Percentiles rank a stretch among this genome's conserved stretches.
phyloP scores from a whole-genome alignment of 148 eudicot genomes.

The Amaranthus cruentus region DNA sequence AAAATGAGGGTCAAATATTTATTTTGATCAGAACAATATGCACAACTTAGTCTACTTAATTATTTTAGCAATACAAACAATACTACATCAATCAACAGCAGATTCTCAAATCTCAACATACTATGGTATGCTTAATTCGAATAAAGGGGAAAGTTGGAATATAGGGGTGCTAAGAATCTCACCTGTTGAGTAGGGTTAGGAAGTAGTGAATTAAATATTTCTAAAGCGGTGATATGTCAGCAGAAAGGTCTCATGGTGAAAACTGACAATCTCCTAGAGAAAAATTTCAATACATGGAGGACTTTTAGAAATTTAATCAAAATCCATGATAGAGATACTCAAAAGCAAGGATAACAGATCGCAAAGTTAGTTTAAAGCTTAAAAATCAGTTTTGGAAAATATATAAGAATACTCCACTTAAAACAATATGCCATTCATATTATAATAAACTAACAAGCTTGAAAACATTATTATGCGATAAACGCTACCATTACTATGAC shows the following conservation, averaged over 20 bases:
- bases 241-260: background rate
- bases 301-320: background rate
- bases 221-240: background rate
- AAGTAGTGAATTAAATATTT: conserved; percentile 1
- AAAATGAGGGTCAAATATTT: background rate
- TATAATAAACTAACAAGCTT: no score
- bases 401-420: no score
- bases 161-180: background rate
- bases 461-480: no score
- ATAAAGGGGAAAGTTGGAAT: background rate
- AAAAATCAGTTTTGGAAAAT: no score
- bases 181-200: conserved; percentile 1
- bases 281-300: background rate
- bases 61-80: background rate
- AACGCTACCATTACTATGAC: no score
- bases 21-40: background rate
- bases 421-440: no score
- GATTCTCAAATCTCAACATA: background rate
- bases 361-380: no score
- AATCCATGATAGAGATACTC: background rate
- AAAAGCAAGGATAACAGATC: background rate
- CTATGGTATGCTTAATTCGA: background rate
- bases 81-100: background rate
- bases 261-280: conserved; percentile 1
- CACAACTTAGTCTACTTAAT: background rate